These are phyloP conservation scores for Ceratocystis destructans DNA, from an alignment of 2,329 filamentous ascomycete genomes.

Conservation along the genomic window DNA sequence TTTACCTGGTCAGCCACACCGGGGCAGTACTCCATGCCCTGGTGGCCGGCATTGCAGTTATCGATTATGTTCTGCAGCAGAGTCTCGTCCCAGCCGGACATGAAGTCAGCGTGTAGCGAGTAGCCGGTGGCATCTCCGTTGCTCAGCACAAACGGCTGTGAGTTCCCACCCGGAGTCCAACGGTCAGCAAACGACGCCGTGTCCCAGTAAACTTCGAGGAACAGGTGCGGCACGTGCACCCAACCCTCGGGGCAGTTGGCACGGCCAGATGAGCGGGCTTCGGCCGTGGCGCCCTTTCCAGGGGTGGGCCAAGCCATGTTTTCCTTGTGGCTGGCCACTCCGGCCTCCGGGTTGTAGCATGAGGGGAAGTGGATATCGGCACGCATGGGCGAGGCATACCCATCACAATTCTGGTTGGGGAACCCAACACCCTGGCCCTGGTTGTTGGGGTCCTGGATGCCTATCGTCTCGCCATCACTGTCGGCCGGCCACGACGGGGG, in stretches of 20 bases:
- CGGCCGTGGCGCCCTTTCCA: constrained; percentile 28
- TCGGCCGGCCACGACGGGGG: constrained; percentile 39
- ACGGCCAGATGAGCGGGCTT: constrained; percentile 27
- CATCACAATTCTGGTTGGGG: constrained; percentile 55
- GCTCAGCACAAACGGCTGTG: constrained; percentile 53
- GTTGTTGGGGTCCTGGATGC: constrained; percentile 42
- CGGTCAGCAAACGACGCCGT: constrained; percentile 38
- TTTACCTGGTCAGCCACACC: constrained; percentile 42
- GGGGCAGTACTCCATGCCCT: constrained; percentile 49
- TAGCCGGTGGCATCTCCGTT: constrained; percentile 59
- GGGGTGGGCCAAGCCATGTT: constrained; percentile 53
- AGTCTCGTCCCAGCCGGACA: constrained; percentile 55
- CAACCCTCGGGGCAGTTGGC: constrained; percentile 42
- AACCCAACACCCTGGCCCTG: constrained; percentile 49
- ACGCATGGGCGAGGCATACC: constrained; percentile 45
- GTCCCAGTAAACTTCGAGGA: constrained; percentile 48
- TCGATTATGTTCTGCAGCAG: constrained; percentile 54
- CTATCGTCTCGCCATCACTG: constrained; percentile 42
- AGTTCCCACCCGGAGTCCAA: constrained; percentile 38
- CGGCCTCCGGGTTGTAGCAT: constrained; percentile 54
- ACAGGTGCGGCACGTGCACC: constrained; percentile 43
- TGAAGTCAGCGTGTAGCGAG: constrained; percentile 58
- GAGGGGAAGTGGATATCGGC: constrained; percentile 59
- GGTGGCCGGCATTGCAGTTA: constrained; percentile 46
- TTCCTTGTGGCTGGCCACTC: constrained; percentile 44